Percentiles rank a stretch among this genome's conserved stretches.
These are phyloP conservation scores for Kwoniella shivajii DNA, from an alignment of 1,284 basidiomycete genomes.

Conservation along the genomic window DNA sequence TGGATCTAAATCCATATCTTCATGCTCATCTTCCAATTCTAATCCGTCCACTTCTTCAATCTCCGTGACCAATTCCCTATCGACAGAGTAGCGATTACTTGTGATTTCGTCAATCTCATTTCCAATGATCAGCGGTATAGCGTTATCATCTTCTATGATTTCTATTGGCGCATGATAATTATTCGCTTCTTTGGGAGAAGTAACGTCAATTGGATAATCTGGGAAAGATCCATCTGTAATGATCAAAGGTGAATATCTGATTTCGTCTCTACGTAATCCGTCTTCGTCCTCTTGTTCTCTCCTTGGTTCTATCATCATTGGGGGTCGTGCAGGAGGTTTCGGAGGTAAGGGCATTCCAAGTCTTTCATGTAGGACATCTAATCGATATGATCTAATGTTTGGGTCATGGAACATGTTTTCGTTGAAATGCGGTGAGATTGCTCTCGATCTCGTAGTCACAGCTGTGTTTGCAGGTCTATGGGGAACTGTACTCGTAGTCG, in stretches of 20 bases:
- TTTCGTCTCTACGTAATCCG: neutral
- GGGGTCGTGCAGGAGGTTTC: neutral
- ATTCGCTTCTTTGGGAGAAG: neutral
- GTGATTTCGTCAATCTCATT: neutral
- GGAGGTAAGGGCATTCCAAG: neutral
- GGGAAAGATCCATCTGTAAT: neutral
- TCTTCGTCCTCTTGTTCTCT: neutral
- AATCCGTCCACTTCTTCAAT: no score
- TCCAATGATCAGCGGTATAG: no score
- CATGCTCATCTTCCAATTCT: no score
- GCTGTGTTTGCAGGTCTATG: neutral
- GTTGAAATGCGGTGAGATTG: slow-evolving; percentile 1
- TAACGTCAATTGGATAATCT: neutral
- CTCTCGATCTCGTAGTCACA: neutral
- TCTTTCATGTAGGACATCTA: slow-evolving; percentile 3
- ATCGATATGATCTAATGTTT: slow-evolving; percentile 1
- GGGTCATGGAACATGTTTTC: slow-evolving; percentile 2
- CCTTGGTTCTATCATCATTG: neutral
- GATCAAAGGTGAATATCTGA: neutral
- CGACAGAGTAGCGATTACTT: neutral
- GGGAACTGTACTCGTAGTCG: no score
- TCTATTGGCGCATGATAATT: neutral
- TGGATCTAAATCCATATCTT: no score
- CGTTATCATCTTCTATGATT: neutral
- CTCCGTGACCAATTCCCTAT: no score